Percentiles rank a stretch among this genome's conserved stretches.
Evolutionary conservation across 1,284 basidiomycete species (phyloP).

Genomic region (Cryptococcus hybrid): DNA sequence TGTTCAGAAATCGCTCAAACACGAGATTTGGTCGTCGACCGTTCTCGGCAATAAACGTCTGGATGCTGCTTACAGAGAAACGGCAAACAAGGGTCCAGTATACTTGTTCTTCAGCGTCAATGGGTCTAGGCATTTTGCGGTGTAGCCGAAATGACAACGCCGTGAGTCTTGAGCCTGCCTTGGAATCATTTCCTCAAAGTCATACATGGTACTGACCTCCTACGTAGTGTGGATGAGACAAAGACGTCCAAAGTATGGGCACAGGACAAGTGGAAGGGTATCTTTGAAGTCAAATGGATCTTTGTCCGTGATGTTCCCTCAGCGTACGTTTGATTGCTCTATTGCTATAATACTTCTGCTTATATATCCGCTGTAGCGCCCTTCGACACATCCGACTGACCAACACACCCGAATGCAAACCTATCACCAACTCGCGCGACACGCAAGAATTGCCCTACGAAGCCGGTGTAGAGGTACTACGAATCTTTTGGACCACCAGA

Average conservation of each 20-base stretch:
- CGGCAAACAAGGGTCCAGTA: slow-evolving; percentile 77
- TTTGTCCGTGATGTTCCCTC: slow-evolving; percentile 94
- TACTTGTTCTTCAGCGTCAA: slow-evolving; percentile 97
- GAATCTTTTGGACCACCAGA: slow-evolving; percentile 88
- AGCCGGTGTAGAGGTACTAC: slow-evolving; percentile 89
- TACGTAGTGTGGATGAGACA: slow-evolving; percentile 51
- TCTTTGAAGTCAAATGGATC: slow-evolving; percentile 93
- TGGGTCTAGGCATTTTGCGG: slow-evolving; percentile 92
- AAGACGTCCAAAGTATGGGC: slow-evolving; percentile 78
- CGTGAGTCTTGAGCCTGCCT: slow-evolving; percentile 48
- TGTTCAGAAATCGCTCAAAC: slow-evolving; percentile 93
- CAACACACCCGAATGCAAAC: slow-evolving; percentile 94
- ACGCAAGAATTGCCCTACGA: slow-evolving; percentile 84
- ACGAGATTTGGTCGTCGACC: slow-evolving; percentile 96
- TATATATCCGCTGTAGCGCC: slow-evolving; percentile 12
- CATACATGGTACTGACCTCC: slow-evolving; percentile 1
- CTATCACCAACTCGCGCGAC: slow-evolving; percentile 79
- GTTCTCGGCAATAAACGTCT: slow-evolving; percentile 93
- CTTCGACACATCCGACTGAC: slow-evolving; percentile 54
- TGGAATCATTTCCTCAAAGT: background rate
- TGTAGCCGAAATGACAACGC: slow-evolving; percentile 92
- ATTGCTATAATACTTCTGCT: background rate
- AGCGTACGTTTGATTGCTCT: slow-evolving; percentile 58
- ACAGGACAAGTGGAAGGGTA: slow-evolving; percentile 97
- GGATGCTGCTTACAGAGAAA: slow-evolving; percentile 92